Evolutionary conservation across 2,329 filamentous ascomycete genomes (phyloP).

Genomic region (Colletotrichum australisinense): DNA sequence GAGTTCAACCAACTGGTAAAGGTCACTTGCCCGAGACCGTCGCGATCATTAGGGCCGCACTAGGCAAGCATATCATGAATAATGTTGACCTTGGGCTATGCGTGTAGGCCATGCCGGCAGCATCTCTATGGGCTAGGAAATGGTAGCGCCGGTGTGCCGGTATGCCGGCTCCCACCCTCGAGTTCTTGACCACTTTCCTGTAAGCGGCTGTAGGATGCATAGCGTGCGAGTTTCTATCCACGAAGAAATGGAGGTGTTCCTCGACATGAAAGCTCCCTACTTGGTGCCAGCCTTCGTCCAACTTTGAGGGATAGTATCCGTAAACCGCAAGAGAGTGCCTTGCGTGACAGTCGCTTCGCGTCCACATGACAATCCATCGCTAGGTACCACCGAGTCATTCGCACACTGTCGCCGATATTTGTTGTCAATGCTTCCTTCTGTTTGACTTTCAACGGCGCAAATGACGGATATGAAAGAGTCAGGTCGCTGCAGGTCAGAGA

Average conservation of each 20-base stretch:
- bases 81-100: constrained; percentile 2
- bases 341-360: constrained; percentile 2
- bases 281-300: not conserved
- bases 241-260: not conserved
- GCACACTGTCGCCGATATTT: not conserved
- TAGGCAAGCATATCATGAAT: not conserved
- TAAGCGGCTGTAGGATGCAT: not conserved
- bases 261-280: not conserved
- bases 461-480: constrained; percentile 10
- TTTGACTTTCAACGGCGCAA: constrained; percentile 1
- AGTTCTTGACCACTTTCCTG: not conserved
- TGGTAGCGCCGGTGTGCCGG: not conserved
- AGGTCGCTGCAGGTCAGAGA: constrained; percentile 19
- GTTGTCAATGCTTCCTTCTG: constrained; percentile 18
- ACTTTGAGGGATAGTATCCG: not conserved
- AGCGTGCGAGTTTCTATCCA: not conserved
- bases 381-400: constrained; percentile 25
- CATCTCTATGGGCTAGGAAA: not conserved
- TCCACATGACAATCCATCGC: constrained; percentile 14
- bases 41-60: constrained; percentile 6
- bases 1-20: constrained; percentile 10
- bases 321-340: not conserved
- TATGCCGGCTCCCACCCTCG: not conserved
- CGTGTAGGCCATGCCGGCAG: not conserved
- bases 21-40: not conserved